Percentiles rank a stretch among this genome's conserved stretches.
These are phyloP conservation scores for Ascochyta koolunga DNA, from an alignment of 2,329 filamentous ascomycete genomes.

Conservation along the genomic window DNA sequence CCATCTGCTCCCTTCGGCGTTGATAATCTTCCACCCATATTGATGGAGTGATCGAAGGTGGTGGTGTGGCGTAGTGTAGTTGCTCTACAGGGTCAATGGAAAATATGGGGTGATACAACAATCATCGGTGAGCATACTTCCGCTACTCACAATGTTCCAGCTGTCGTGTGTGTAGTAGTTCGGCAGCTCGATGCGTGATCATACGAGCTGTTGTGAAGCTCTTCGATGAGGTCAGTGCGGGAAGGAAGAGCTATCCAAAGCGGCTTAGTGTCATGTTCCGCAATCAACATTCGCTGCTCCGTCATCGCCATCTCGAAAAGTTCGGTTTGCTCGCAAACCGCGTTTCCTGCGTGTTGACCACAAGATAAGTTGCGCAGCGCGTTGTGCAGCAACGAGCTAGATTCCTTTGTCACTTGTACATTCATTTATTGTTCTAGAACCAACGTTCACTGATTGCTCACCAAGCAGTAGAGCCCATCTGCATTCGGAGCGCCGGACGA, in stretches of 20 bases:
- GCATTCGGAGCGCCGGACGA: conserved; percentile 11
- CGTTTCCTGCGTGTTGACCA: conserved; percentile 8
- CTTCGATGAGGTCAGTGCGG: conserved; percentile 33
- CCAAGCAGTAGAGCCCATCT: conserved; percentile 12
- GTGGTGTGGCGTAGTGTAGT: not conserved
- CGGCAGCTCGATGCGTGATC: conserved; percentile 11
- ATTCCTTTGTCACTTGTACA: not conserved
- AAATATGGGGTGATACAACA: not conserved
- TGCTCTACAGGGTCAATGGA: not conserved
- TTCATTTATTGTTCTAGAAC: conserved; percentile 17
- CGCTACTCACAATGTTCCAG: not conserved
- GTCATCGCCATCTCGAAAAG: conserved; percentile 29
- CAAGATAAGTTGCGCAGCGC: conserved; percentile 12
- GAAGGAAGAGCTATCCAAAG: conserved; percentile 15
- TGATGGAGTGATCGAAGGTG: not conserved
- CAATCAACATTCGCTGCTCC: conserved; percentile 16
- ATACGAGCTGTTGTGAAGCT: conserved; percentile 16
- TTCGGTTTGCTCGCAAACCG: conserved; percentile 6
- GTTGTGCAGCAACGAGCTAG: conserved; percentile 2
- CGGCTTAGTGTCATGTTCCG: conserved; percentile 23
- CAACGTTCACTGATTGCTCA: conserved; percentile 6
- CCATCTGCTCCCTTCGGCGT: conserved; percentile 52
- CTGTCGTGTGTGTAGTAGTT: not conserved
- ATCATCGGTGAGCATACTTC: not conserved
- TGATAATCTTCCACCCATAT: conserved; percentile 56